These are phyloP conservation scores for Aspergillus incahuasiensis DNA, from an alignment of 495 filamentous ascomycete species.

Conservation along the genomic window DNA sequence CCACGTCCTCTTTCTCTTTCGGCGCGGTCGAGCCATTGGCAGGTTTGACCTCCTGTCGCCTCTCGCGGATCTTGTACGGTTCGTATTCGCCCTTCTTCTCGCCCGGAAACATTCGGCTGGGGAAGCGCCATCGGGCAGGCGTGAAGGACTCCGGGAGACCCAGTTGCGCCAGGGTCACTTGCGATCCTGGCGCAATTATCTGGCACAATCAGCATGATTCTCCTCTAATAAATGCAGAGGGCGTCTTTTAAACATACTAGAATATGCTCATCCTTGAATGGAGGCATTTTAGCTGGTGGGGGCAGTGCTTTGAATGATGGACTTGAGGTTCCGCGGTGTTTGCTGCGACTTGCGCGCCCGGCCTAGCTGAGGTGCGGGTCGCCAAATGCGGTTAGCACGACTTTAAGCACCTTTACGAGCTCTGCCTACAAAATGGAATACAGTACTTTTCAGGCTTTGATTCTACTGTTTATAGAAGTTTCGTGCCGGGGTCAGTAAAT, in stretches of 20 bases:
- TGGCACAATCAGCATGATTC: conserved; percentile 23
- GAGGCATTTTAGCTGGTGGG: conserved; percentile 48
- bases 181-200: conserved; percentile 93
- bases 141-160: conserved; percentile 89
- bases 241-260: conserved; percentile 45
- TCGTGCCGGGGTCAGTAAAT: too few relatives aligned
- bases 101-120: conserved; percentile 89
- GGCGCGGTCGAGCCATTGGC: conserved; percentile 31
- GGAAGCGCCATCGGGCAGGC: conserved; percentile 72
- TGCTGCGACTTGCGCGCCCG: neutral
- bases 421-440: too few relatives aligned
- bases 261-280: conserved; percentile 75
- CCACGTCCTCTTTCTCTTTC: conserved; percentile 46
- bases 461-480: too few relatives aligned
- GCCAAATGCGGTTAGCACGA: neutral
- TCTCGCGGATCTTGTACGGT: conserved; percentile 73
- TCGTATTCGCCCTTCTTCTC: conserved; percentile 76
- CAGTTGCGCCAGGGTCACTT: conserved; percentile 88
- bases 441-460: too few relatives aligned
- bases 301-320: neutral
- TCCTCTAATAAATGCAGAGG: neutral
- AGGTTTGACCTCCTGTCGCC: conserved; percentile 51
- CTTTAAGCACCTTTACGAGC: neutral
- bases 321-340: neutral
- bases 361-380: neutral